These are phyloP conservation scores for Vitellaria paradoxa DNA, from an alignment of 179 eudicot species.

Conservation along the genomic window DNA sequence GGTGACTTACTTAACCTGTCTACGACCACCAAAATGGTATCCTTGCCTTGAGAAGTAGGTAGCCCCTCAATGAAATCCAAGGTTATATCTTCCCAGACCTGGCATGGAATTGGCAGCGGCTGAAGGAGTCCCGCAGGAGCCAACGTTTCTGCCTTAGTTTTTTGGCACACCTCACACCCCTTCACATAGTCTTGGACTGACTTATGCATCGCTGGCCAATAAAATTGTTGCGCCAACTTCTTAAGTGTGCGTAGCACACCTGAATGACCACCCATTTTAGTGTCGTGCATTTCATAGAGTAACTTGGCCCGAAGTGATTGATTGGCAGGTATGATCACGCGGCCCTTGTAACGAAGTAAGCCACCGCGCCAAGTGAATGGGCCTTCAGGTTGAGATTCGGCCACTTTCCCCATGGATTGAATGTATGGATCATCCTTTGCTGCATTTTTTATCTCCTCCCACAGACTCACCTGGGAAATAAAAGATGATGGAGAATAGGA, in stretches of 20 bases:
- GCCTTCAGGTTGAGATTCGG: not conserved
- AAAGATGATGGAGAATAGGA: not conserved
- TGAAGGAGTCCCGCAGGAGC: not conserved
- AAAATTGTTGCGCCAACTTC: not conserved
- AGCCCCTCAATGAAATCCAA: not conserved
- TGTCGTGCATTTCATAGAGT: not conserved
- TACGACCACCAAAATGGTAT: too few relatives aligned
- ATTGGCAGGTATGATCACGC: too few relatives aligned
- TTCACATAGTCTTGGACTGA: not conserved
- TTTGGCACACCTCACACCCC: not conserved
- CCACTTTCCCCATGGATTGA: not conserved
- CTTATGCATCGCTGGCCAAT: not conserved
- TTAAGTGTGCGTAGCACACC: too few relatives aligned
- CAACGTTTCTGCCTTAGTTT: not conserved
- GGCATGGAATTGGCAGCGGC: not conserved
- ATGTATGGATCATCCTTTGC: not conserved
- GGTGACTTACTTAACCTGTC: too few relatives aligned
- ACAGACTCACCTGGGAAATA: not conserved
- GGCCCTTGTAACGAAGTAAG: too few relatives aligned
- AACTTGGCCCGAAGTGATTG: not conserved
- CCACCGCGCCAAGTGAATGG: not conserved
- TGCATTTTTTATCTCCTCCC: not conserved
- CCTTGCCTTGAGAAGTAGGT: not conserved
- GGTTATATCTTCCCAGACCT: not conserved
- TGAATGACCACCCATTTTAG: not conserved